Percentiles rank a stretch among this genome's conserved stretches.
Evolutionary conservation across 2,329 filamentous ascomycete genomes (phyloP).

Genomic region (Fusarium sp.): DNA sequence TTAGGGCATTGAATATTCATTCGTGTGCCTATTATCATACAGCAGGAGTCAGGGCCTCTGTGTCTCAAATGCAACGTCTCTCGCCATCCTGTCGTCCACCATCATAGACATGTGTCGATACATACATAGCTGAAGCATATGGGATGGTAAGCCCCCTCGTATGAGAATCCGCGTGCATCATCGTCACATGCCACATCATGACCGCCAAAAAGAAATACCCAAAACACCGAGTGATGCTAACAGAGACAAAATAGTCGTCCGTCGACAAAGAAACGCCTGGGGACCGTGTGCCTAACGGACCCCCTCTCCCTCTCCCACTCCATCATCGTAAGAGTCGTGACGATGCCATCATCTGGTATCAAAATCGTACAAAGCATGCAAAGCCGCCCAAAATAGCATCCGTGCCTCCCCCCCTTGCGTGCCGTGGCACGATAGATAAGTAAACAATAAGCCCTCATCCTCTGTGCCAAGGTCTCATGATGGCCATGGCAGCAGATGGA

Average conservation of each 20-base stretch:
- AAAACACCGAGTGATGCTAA: constrained; percentile 29
- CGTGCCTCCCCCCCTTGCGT: constrained; percentile 3
- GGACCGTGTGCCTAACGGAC: constrained; percentile 23
- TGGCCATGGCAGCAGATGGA: neutral
- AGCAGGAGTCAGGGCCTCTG: neutral
- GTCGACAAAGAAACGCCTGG: constrained; percentile 39
- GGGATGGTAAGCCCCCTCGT: neutral
- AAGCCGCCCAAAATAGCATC: constrained; percentile 22
- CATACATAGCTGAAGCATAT: neutral
- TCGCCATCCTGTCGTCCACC: neutral
- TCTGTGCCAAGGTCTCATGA: constrained; percentile 5
- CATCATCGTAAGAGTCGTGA: constrained; percentile 43
- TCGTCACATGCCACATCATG: constrained; percentile 3
- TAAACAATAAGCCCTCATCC: constrained; percentile 3
- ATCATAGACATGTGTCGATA: neutral
- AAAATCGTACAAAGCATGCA: constrained; percentile 44
- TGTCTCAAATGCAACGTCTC: neutral
- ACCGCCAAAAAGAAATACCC: constrained; percentile 7
- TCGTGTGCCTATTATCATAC: neutral
- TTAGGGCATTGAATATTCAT: neutral
- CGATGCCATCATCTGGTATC: constrained; percentile 44
- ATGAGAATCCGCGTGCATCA: neutral
- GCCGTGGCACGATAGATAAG: constrained; percentile 4
- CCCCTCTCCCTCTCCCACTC: constrained; percentile 17
- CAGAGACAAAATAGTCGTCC: constrained; percentile 29